Conservation (phyloP, 176 grass and related monocot species). For the sorghum (Sorghum bicolor) region DNA sequence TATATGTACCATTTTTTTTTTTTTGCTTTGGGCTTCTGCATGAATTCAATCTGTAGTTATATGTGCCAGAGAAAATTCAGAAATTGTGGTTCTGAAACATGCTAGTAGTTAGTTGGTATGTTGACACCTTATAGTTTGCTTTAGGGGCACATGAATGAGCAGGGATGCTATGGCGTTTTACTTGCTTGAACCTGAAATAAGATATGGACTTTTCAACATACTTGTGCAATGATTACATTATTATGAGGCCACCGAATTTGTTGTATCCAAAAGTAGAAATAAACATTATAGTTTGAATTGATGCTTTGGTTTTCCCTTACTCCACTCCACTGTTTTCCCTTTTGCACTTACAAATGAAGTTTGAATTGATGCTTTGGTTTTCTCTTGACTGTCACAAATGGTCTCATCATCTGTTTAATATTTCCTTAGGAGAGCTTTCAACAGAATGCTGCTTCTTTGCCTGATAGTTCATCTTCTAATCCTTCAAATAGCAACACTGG, state of each 20-base stretch:
- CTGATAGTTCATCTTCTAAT: conserved; percentile 50
- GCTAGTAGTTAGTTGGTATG: neutral
- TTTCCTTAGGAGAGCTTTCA: conserved; percentile 59
- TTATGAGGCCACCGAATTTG: conserved; percentile 16
- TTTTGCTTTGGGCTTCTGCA: neutral
- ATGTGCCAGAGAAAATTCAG: neutral
- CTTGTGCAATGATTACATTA: neutral
- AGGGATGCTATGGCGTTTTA: neutral
- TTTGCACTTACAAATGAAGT: conserved; percentile 9
- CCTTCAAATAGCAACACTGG: conserved; percentile 44
- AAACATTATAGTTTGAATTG: neutral
- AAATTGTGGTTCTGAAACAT: neutral
- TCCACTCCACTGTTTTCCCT: neutral
- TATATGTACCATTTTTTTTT: neutral
- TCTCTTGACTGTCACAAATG: neutral
- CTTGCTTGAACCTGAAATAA: conserved; percentile 12
- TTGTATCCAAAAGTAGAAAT: neutral
- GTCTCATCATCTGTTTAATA: conserved; percentile 26
- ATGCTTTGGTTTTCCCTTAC: neutral
- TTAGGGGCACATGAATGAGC: neutral
- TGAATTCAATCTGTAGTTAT: neutral
- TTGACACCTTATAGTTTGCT: neutral
- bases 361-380: conserved; percentile 19
- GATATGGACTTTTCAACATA: neutral
- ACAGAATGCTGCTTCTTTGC: conserved; percentile 42